Evolutionary conservation across 108 stramenopile genomes (phyloP).

Genomic region (Cyclotella kingstonii): DNA sequence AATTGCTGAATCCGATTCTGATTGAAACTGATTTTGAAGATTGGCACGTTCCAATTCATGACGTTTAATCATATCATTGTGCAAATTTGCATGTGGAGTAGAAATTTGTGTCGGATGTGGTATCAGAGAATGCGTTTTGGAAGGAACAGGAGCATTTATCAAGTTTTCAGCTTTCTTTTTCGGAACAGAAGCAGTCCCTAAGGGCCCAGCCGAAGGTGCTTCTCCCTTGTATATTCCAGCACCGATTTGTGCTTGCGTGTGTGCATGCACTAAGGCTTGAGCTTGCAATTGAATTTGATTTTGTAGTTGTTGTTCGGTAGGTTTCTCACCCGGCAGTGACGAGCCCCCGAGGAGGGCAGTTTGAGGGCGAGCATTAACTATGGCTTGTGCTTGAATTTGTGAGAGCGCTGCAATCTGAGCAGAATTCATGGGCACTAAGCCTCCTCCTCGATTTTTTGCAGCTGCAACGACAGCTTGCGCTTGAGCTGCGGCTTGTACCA

Average conservation of each 20-base stretch:
- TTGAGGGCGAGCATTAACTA: constrained; percentile 77
- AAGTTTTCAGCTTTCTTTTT: constrained; percentile 11
- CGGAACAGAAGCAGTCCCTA: constrained; percentile 17
- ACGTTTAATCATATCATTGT: background rate
- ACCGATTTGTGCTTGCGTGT: constrained; percentile 81
- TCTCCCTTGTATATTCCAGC: constrained; percentile 78
- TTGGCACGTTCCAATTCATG: constrained; percentile 1
- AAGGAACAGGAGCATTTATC: background rate
- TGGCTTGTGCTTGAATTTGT: constrained; percentile 86
- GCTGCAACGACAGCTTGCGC: constrained; percentile 87
- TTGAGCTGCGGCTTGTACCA: constrained; percentile 88
- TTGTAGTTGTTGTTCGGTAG: constrained; percentile 72
- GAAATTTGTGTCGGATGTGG: constrained; percentile 13
- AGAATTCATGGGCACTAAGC: constrained; percentile 57
- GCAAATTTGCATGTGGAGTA: background rate
- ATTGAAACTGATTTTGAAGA: constrained; percentile 10
- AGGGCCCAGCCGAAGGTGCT: constrained; percentile 20
- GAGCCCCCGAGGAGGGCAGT: constrained; percentile 32
- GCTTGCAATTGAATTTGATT: constrained; percentile 82
- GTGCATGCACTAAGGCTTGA: constrained; percentile 76
- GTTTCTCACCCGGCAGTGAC: constrained; percentile 24
- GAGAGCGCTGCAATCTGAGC: constrained; percentile 69
- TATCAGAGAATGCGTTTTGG: constrained; percentile 13
- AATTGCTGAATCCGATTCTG: constrained; percentile 8
- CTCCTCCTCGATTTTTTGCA: constrained; percentile 77